A percentile compares a stretch with the other conserved stretches of the same genome.
Evolutionary conservation across 1,284 basidiomycete genomes (phyloP).

Genomic region (Trametes polyzona): DNA sequence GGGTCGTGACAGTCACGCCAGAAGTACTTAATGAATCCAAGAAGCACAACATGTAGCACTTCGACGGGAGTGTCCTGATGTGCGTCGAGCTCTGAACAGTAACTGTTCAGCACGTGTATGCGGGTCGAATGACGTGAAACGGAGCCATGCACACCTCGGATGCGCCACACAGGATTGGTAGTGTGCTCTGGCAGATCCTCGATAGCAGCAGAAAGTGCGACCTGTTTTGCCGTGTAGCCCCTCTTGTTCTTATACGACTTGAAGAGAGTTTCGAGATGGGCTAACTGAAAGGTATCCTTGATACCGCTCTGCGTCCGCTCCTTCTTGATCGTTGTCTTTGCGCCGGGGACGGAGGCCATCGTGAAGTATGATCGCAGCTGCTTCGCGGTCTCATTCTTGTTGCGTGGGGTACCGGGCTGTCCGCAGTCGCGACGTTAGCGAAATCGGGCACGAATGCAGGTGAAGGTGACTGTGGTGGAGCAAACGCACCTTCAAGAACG

Average conservation of each 20-base stretch:
- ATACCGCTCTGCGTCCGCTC: background rate
- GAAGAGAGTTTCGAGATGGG: too few relatives aligned
- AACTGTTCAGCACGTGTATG: too few relatives aligned
- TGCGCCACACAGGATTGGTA: conserved; percentile 27
- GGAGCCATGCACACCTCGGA: conserved; percentile 18
- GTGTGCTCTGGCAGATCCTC: too few relatives aligned
- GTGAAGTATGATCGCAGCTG: background rate
- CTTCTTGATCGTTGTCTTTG: background rate
- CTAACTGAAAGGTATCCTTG: too few relatives aligned
- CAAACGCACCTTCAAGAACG: conserved; percentile 7
- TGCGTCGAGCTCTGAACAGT: conserved; percentile 39
- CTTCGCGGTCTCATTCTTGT: background rate
- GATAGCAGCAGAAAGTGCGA: too few relatives aligned
- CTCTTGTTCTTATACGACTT: too few relatives aligned
- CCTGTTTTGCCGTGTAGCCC: conserved; percentile 1
- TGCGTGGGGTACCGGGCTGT: background rate
- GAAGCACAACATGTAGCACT: conserved; percentile 40
- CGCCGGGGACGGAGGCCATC: background rate
- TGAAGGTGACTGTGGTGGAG: too few relatives aligned
- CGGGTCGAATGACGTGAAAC: too few relatives aligned
- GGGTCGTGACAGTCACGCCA: too few relatives aligned
- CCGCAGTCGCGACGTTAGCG: too few relatives aligned
- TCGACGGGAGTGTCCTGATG: conserved; percentile 41
- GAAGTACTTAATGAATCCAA: conserved; percentile 44
- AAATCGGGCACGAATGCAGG: too few relatives aligned